Base-by-base conservation (phyloP, 2,329 filamentous ascomycete genomes). In the Xylariaceae sp. region DNA sequence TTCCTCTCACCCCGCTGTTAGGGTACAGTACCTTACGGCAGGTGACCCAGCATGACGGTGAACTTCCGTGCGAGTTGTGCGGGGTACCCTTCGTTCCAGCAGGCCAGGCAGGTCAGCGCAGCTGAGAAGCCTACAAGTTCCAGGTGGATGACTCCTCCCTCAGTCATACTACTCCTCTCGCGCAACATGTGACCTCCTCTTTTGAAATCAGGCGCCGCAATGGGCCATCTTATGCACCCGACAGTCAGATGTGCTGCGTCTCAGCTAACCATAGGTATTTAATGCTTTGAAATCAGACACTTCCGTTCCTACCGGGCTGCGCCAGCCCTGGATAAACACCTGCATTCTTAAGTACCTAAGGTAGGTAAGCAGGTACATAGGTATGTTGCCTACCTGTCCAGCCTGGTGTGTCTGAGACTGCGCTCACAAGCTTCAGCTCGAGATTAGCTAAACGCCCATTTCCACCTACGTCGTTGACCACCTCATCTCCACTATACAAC, bases 111-210 rank as follows among this genome's bases (percentile, higher is more conserved):
- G n/a, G n/a, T n/a, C n/a, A n/a, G n/a, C n/a, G n/a, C n/a, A n/a
- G n/a, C n/a, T n/a, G n/a, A n/a, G n/a, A n/a, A n/a, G n/a, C n/a
- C n/a, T n/a, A n/a, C n/a, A 47, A 29, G 29, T 27, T 45, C 16
- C 41, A 46, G 41, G 52, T 46, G 45, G n/a, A 49, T 42, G 32
- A 24, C 37, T 24, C 26, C 10, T 16, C 15, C 18, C 43, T 24
- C n/a, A n/a, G 16, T 36, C 10, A 30, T 9, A 10, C n/a, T 13
- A 26, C 15, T 23, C 37, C 15, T 33, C 27, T 13, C 41, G 33
- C 26, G 43, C 29, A 21, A 33, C 55, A 54, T 54, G 45, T 57
- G 55, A 54, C 37, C 50, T 41, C 27, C 23, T 16, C 20, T 15
- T 35, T 44, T 10, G 20, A 24, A 35, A 48, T 54, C 50, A 57